A percentile compares a stretch with the other conserved stretches of the same genome.
phyloP scores from a whole-genome alignment of 495 filamentous ascomycete genomes.

The Aspergillus egyptiacus region DNA sequence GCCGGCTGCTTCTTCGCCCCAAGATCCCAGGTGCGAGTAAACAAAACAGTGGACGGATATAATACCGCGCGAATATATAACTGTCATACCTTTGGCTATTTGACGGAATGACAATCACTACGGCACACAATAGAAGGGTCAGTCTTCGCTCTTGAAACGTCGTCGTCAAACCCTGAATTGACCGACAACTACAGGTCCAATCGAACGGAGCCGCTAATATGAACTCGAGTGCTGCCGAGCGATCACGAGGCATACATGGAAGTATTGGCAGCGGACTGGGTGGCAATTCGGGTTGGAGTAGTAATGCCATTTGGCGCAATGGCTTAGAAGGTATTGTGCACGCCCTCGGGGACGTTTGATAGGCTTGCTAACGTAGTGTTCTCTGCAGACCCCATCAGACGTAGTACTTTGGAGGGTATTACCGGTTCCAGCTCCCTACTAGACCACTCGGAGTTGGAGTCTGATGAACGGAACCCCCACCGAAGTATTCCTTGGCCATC shows the following conservation, averaged over 20 bases:
- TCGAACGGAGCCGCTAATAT: slow-evolving; percentile 36
- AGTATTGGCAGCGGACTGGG: slow-evolving; percentile 42
- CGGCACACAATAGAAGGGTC: slow-evolving; percentile 33
- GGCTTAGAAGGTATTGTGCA: slow-evolving; percentile 39
- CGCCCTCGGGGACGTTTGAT: neutral
- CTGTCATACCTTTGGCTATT: slow-evolving; percentile 6
- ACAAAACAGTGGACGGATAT: neutral
- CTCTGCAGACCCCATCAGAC: slow-evolving; percentile 24
- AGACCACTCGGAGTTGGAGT: slow-evolving; percentile 61
- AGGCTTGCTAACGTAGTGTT: neutral
- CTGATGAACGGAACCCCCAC: slow-evolving; percentile 49
- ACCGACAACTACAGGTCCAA: slow-evolving; percentile 25
- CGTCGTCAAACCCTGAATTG: neutral
- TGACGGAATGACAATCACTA: slow-evolving; percentile 37
- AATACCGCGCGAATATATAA: slow-evolving; percentile 27
- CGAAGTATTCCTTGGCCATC: slow-evolving; percentile 51
- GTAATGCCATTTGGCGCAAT: slow-evolving; percentile 55
- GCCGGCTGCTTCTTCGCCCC: neutral
- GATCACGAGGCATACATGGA: slow-evolving; percentile 31
- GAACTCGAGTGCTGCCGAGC: slow-evolving; percentile 38
- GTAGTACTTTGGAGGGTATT: slow-evolving; percentile 42
- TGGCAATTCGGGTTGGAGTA: slow-evolving; percentile 47
- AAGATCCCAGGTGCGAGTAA: neutral
- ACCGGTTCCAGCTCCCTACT: slow-evolving; percentile 62
- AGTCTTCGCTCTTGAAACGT: slow-evolving; percentile 29